A percentile compares a stretch with the other conserved stretches of the same genome.
Conservation (phyloP, 2,329 filamentous ascomycete genomes). For the Chalaropsis ovoidea region DNA sequence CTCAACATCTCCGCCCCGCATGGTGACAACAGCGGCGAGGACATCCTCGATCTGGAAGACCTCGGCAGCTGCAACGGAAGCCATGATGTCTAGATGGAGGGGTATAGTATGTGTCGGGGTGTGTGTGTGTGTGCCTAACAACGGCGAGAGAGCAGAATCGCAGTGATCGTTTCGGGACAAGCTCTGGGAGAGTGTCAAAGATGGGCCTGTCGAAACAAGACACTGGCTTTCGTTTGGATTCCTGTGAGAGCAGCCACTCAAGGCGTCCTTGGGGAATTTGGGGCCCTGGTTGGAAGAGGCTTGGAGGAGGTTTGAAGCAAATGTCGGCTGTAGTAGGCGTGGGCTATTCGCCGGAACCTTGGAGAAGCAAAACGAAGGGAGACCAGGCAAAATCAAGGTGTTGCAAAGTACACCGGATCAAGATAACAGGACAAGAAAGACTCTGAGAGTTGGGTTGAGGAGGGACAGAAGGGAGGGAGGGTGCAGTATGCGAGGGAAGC, state of each 20-base stretch:
- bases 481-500: background rate
- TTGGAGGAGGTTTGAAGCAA: background rate
- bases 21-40: conserved; percentile 77
- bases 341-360: background rate
- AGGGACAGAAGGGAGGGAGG: background rate
- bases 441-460: background rate
- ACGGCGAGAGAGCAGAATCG: background rate
- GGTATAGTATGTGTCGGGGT: background rate
- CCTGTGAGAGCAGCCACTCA: conserved; percentile 24
- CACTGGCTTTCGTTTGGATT: conserved; percentile 2
- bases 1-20: conserved; percentile 73
- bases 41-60: conserved; percentile 67
- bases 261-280: conserved; percentile 23
- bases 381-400: background rate
- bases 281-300: background rate
- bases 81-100: conserved; percentile 20
- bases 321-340: background rate
- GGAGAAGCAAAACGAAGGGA: background rate
- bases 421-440: background rate
- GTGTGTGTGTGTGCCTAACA: background rate
- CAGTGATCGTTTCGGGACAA: background rate
- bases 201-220: background rate
- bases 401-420: background rate
- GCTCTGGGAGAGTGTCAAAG: background rate
- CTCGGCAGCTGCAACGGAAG: conserved; percentile 37